Evolutionary conservation across 2,329 filamentous ascomycete genomes (phyloP), one percentile per base, ranked within the genome.

Genomic region (Cyanodermella asteris): DNA sequence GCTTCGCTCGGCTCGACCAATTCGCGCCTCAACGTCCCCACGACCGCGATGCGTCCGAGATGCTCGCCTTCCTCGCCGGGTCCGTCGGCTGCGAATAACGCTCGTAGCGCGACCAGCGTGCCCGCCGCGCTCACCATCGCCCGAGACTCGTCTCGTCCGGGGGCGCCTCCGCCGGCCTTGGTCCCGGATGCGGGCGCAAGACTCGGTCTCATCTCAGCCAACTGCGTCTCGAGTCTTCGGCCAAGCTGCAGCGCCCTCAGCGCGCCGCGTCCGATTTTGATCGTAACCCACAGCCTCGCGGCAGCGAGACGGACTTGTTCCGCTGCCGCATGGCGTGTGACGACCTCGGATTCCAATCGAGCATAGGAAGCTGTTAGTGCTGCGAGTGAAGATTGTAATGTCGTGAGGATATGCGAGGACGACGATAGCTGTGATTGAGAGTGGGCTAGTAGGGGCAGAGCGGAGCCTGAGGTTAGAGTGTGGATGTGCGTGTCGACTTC

Each of bases 401-500:
- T 72, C 16, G 63, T 51, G 27, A 91, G 55, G 34, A 94, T 73
- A 26, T 59, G 61, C 25, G 62, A 59, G 36, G 75, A 80, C 3
- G 80, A 69, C 16, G 67, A 60, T 9, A 70, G 75, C 45, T 87
- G 76, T 21, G 65, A 55, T 31, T 69, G 61, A 3, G 82, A 90
- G 47, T 93, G 64, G 16, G 69, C 56, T 12, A 97, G 62, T 15
- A 97, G 59, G 0, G 81, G 76, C 0, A 84, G 54, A 3, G 87
- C 81, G 15, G 72, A 76, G 34, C 75, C 72, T 3, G 81, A 87
- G 5, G 84, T 90, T 20, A 94, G 62, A 4, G 67, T 64, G 46
- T 97, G 80, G 34, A 97, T 91, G 44, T 91, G 81, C 0, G 82
- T 91, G 50, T 94, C 84, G 36, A 97, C 74, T 50, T 94, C 87